These are phyloP conservation scores for Mycena sanguinolenta DNA, from an alignment of 768 basidiomycete species.

Conservation along the genomic window DNA sequence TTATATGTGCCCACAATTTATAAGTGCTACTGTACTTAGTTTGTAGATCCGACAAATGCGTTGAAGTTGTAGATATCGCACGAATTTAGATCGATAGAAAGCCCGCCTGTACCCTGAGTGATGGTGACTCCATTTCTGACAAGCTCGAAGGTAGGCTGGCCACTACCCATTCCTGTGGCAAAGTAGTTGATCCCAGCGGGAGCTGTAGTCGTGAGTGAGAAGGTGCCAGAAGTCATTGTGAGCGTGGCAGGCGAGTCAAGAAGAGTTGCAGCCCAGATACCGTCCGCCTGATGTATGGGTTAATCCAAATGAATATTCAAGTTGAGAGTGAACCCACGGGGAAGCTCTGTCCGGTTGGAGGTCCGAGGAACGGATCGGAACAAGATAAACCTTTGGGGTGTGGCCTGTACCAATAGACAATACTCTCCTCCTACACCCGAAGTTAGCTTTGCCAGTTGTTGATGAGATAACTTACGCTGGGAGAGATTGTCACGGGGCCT, in stretches of 20 bases:
- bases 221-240: conserved; percentile 1
- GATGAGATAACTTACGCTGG: too few species aligned
- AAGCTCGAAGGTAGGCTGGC: not conserved
- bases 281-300: not conserved
- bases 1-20: not conserved
- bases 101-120: not conserved
- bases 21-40: not conserved
- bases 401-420: conserved; percentile 4
- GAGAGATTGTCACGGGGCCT: too few species aligned
- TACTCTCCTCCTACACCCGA: not conserved
- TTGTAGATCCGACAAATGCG: not conserved
- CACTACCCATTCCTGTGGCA: not conserved
- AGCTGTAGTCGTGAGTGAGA: not conserved
- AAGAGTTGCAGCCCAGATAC: not conserved
- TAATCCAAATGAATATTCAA: not conserved
- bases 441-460: too few species aligned
- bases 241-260: not conserved
- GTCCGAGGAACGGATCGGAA: conserved; percentile 1
- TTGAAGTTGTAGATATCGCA: conserved; percentile 7
- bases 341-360: conserved; percentile 1
- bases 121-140: not conserved
- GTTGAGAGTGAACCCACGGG: not conserved
- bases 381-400: conserved; percentile 3
- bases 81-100: conserved; percentile 1
- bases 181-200: conserved; percentile 6